Percentiles rank a stretch among this genome's conserved stretches.
phyloP scores from a whole-genome alignment of 352 stramenopile species.

The Pythium aristosporum region DNA sequence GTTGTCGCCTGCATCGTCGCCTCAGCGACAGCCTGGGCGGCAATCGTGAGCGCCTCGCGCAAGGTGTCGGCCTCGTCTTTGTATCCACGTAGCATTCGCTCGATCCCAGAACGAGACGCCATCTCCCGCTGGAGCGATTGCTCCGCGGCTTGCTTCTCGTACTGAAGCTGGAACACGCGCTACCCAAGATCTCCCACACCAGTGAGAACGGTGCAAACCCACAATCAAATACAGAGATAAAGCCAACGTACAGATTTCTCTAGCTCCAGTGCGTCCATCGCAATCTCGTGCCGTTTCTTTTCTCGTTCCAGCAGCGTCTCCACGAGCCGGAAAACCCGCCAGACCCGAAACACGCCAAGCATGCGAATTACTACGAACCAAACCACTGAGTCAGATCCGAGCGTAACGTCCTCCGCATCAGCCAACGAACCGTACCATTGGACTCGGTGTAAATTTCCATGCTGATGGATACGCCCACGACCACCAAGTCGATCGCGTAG shows the following conservation, averaged over 20 bases:
- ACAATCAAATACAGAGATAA: too few species aligned
- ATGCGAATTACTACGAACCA: constrained; percentile 37
- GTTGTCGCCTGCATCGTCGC: constrained; percentile 26
- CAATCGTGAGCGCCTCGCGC: constrained; percentile 73
- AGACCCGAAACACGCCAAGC: constrained; percentile 53
- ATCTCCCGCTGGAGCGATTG: constrained; percentile 64
- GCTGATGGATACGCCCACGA: constrained; percentile 34
- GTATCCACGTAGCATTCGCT: constrained; percentile 59
- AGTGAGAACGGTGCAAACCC: too few species aligned
- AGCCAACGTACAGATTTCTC: constrained; percentile 42
- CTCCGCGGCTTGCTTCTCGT: constrained; percentile 48
- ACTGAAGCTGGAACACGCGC: constrained; percentile 40
- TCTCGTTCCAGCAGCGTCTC: constrained; percentile 50
- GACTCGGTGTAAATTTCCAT: constrained; percentile 54
- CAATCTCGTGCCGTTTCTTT: constrained; percentile 38
- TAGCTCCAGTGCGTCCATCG: constrained; percentile 37
- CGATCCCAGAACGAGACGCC: constrained; percentile 43
- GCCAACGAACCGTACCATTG: constrained; percentile 36
- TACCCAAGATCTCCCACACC: constrained; percentile 6
- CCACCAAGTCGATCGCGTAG: constrained; percentile 47
- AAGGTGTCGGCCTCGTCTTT: constrained; percentile 75
- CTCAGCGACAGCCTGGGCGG: constrained; percentile 53
- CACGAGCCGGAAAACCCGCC: constrained; percentile 60
- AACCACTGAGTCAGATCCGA: neutral
- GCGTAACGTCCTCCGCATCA: neutral